These are phyloP conservation scores for Trichosporon asahii DNA, from an alignment of 1,284 basidiomycete genomes.

Conservation along the genomic window DNA sequence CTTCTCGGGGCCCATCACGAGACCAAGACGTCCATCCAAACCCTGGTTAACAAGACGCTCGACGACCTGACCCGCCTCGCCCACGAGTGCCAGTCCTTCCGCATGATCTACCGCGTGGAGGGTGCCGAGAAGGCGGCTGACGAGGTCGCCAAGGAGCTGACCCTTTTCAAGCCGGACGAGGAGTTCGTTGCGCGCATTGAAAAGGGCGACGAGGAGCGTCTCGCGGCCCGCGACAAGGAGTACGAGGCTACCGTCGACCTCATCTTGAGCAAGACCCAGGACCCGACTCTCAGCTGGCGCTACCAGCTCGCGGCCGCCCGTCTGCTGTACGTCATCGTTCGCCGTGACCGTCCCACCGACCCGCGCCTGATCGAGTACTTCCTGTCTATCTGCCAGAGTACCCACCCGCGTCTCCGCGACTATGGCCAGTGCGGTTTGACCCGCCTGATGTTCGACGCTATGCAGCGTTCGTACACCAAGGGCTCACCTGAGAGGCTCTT, in stretches of 20 bases:
- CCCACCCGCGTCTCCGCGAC: conserved; percentile 74
- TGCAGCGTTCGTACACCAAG: conserved; percentile 75
- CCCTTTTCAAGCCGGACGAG: conserved; percentile 26
- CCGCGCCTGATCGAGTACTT: conserved; percentile 67
- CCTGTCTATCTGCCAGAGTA: conserved; percentile 65
- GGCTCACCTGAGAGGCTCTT: conserved; percentile 65
- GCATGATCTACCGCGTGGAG: conserved; percentile 31
- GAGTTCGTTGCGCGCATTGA: conserved; percentile 42
- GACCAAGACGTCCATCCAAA: conserved; percentile 92
- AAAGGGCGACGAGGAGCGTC: conserved; percentile 32
- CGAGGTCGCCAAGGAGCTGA: conserved; percentile 27
- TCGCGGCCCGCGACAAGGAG: conserved; percentile 46
- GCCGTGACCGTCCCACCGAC: conserved; percentile 69
- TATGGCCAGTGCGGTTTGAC: conserved; percentile 69
- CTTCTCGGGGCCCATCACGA: conserved; percentile 83
- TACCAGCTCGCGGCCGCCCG: conserved; percentile 76
- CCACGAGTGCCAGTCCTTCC: conserved; percentile 42
- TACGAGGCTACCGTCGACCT: conserved; percentile 54
- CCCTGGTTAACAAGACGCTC: conserved; percentile 69
- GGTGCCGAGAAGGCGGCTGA: conserved; percentile 36
- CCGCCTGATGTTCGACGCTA: conserved; percentile 71
- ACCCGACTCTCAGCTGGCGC: conserved; percentile 68
- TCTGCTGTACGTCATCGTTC: conserved; percentile 68
- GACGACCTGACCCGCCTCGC: conserved; percentile 57
- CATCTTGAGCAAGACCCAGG: conserved; percentile 66